phyloP scores from a whole-genome alignment of 2,329 filamentous ascomycete species.

The Stagonosporopsis chrysanthemi region DNA sequence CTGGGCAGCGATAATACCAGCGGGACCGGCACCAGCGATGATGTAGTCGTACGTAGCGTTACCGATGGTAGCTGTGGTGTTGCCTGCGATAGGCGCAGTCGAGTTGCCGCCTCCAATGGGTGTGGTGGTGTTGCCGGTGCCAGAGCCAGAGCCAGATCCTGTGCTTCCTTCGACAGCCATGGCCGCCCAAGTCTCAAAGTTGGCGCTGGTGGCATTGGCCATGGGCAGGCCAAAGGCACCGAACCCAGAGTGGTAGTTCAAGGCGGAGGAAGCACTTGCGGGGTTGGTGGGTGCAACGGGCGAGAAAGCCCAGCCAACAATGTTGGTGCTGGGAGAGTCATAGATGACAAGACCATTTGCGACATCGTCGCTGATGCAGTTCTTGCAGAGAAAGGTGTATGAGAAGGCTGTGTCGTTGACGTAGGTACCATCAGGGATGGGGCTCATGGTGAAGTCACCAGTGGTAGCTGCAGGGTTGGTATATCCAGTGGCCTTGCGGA shows the following conservation, averaged over 20 bases:
- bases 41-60: constrained; percentile 66
- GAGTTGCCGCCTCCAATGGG: constrained; percentile 38
- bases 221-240: constrained; percentile 43
- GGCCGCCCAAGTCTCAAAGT: constrained; percentile 47
- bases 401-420: constrained; percentile 62
- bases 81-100: constrained; percentile 34
- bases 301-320: constrained; percentile 46
- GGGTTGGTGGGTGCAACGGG: constrained; percentile 35
- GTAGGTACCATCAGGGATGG: constrained; percentile 61
- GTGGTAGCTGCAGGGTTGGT: constrained; percentile 56
- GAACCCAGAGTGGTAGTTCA: constrained; percentile 46
- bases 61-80: constrained; percentile 45
- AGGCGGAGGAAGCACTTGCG: constrained; percentile 27
- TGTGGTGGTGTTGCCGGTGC: constrained; percentile 38
- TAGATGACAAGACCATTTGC: constrained; percentile 33
- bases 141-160: constrained; percentile 19
- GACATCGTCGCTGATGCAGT: constrained; percentile 42
- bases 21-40: constrained; percentile 66
- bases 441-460: constrained; percentile 51
- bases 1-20: constrained; percentile 65
- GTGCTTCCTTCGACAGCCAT: constrained; percentile 34
- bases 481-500: constrained; percentile 59
- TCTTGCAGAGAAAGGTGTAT: constrained; percentile 63
- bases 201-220: constrained; percentile 39
- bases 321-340: constrained; percentile 30